These are phyloP conservation scores for Hymenoscyphus linearis DNA, from an alignment of 2,329 filamentous ascomycete species.

Conservation along the genomic window DNA sequence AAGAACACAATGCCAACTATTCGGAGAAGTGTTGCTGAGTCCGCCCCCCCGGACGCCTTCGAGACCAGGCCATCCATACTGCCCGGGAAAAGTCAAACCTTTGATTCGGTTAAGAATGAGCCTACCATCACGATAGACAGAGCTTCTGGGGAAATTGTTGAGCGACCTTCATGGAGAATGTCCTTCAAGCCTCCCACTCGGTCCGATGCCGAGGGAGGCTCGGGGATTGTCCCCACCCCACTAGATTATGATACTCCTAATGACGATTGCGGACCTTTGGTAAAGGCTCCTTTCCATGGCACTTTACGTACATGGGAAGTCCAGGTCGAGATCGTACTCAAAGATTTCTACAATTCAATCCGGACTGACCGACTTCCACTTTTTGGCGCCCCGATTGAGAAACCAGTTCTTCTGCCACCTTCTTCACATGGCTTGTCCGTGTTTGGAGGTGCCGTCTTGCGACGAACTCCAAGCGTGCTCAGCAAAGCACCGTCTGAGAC, in stretches of 20 bases:
- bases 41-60: constrained; percentile 63
- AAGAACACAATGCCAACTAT: constrained; percentile 95
- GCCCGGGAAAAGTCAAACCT: constrained; percentile 33
- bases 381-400: constrained; percentile 60
- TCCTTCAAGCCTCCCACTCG: constrained; percentile 30
- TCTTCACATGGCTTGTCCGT: constrained; percentile 65
- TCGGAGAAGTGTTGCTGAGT: constrained; percentile 67
- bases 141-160: constrained; percentile 29
- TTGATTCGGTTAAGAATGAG: constrained; percentile 21
- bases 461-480: constrained; percentile 81
- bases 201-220: constrained; percentile 29
- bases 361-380: constrained; percentile 80
- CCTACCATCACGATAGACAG: constrained; percentile 18
- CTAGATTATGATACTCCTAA: constrained; percentile 33
- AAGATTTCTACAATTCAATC: constrained; percentile 87
- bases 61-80: constrained; percentile 49
- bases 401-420: constrained; percentile 35
- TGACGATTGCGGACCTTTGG: constrained; percentile 67
- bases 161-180: constrained; percentile 30
- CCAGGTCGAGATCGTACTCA: constrained; percentile 85
- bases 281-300: constrained; percentile 72
- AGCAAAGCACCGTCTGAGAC: constrained; percentile 90
- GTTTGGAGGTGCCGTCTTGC: constrained; percentile 61
- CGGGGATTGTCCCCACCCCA: constrained; percentile 35
- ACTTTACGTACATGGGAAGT: constrained; percentile 76